Evolutionary conservation across 495 filamentous ascomycete genomes (phyloP).

Genomic region (Xylaria scruposa): DNA sequence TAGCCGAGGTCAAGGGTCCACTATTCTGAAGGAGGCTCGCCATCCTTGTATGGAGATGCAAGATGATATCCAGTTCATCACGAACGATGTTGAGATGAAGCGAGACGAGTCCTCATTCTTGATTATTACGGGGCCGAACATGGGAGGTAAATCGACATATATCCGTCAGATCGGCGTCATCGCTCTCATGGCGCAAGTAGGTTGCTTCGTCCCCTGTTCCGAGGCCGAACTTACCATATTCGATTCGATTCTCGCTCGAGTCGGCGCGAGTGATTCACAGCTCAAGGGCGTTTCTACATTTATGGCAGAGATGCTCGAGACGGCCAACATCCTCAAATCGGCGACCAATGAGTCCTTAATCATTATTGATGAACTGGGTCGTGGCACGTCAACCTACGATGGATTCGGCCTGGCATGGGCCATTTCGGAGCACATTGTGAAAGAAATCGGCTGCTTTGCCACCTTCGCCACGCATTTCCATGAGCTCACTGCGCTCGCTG

Average conservation of each 20-base stretch:
- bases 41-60: constrained; percentile 99
- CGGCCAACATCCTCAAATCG: constrained; percentile 96
- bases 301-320: constrained; percentile 99
- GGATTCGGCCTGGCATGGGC: constrained; percentile 98
- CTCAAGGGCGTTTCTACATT: constrained; percentile 98
- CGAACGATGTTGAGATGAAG: constrained; percentile 89
- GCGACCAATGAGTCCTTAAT: constrained; percentile 93
- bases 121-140: constrained; percentile 98
- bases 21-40: constrained; percentile 87
- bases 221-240: constrained; percentile 95
- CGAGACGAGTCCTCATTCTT: constrained; percentile 86
- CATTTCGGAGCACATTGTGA: constrained; percentile 96
- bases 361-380: constrained; percentile 98
- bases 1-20: constrained; percentile 86
- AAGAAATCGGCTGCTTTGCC: constrained; percentile 89
- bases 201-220: constrained; percentile 93
- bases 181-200: constrained; percentile 95
- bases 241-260: constrained; percentile 95
- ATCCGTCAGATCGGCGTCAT: constrained; percentile 98
- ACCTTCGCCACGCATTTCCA: constrained; percentile 99
- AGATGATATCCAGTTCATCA: constrained; percentile 98
- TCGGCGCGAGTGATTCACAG: constrained; percentile 93
- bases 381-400: constrained; percentile 97
- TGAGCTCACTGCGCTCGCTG: constrained; percentile 88
- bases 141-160: constrained; percentile 99